These are phyloP conservation scores for Moelleriella libera DNA, from an alignment of 2,329 filamentous ascomycete genomes.

Conservation along the genomic window DNA sequence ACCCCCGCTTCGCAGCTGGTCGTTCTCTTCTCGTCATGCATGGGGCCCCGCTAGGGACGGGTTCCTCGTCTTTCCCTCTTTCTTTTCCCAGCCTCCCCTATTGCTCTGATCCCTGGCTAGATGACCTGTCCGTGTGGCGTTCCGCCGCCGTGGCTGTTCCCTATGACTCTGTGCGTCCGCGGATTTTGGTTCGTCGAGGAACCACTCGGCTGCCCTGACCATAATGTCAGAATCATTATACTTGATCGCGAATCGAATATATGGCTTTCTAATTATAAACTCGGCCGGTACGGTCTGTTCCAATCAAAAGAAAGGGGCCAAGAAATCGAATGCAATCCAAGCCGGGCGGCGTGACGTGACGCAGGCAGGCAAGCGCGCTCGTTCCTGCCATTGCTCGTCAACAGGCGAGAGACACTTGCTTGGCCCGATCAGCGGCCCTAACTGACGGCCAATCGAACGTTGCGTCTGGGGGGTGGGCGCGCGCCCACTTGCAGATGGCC, in stretches of 20 bases:
- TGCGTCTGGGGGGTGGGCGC: background rate
- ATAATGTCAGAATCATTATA: too few relatives aligned
- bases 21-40: background rate
- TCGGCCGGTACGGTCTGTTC: background rate
- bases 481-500: constrained; percentile 8
- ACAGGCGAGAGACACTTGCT: background rate
- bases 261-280: constrained; percentile 1
- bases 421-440: background rate
- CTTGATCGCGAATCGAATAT: background rate
- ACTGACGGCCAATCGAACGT: background rate
- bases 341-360: background rate
- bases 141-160: background rate
- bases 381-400: background rate
- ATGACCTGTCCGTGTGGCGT: background rate
- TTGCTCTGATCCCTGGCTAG: too few relatives aligned
- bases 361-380: background rate
- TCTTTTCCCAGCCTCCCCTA: too few relatives aligned
- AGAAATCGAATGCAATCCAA: background rate
- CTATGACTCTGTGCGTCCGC: background rate
- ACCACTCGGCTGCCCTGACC: too few relatives aligned
- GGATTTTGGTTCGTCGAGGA: background rate
- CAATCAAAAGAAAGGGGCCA: background rate
- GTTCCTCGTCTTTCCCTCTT: too few relatives aligned
- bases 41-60: too few relatives aligned
- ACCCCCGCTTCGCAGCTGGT: background rate